Evolutionary conservation across 306 rosid genomes (phyloP).

Genomic region (Oxytropis ochrocephala): DNA sequence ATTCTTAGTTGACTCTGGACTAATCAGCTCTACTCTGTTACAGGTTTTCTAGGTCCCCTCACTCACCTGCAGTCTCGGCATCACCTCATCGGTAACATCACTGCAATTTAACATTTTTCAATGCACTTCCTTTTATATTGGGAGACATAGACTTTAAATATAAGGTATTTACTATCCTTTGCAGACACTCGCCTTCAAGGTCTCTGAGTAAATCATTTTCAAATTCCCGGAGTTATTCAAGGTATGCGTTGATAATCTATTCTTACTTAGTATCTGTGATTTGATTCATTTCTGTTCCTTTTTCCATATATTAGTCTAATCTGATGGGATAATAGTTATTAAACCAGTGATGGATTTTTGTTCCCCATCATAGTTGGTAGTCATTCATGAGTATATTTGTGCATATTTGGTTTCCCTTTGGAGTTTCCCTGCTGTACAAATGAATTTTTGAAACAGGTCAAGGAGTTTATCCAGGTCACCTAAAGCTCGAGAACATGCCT

Average conservation of each 20-base stretch:
- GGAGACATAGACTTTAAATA: not conserved
- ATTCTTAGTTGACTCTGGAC: slow-evolving; percentile 1
- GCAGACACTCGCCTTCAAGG: slow-evolving; percentile 45
- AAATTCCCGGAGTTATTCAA: slow-evolving; percentile 44
- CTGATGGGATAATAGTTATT: not conserved
- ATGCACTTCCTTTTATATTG: not conserved
- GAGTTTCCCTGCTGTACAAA: not conserved
- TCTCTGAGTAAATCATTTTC: slow-evolving; percentile 52
- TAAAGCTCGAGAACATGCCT: slow-evolving; percentile 32
- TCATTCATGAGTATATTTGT: not conserved
- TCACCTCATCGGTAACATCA: slow-evolving; percentile 42
- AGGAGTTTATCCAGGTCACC: slow-evolving; percentile 61
- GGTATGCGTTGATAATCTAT: slow-evolving; percentile 31
- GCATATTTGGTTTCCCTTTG: not conserved
- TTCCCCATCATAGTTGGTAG: not conserved
- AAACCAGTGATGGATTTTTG: not conserved
- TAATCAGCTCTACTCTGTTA: slow-evolving; percentile 3
- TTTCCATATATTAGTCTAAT: not conserved
- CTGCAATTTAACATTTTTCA: not conserved
- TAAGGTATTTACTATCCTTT: not conserved
- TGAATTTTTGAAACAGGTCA: slow-evolving; percentile 29
- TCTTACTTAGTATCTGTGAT: not conserved
- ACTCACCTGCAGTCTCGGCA: slow-evolving; percentile 34
- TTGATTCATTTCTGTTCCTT: not conserved
- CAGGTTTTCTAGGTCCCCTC: slow-evolving; percentile 49